Evolutionary conservation across 495 filamentous ascomycete species (phyloP).

Genomic region (Penicillium taxi): DNA sequence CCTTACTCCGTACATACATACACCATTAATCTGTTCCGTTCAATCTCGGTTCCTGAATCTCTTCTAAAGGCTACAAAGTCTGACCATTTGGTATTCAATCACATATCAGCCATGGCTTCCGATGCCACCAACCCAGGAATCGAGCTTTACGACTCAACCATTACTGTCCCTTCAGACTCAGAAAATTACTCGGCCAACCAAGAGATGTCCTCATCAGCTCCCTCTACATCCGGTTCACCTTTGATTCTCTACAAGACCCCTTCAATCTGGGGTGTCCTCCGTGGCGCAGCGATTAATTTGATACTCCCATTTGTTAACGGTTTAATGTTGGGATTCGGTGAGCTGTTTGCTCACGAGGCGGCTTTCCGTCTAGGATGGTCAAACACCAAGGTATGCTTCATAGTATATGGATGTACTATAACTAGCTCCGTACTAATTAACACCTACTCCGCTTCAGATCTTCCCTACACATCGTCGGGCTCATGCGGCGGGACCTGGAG

Average conservation of each 20-base stretch:
- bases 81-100: background rate
- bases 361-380: slow-evolving; percentile 91
- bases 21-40: no score
- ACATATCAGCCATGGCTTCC: slow-evolving; percentile 32
- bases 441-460: slow-evolving; percentile 36
- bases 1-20: no score
- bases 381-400: slow-evolving; percentile 68
- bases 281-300: slow-evolving; percentile 90
- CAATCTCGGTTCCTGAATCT: no score
- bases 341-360: slow-evolving; percentile 90
- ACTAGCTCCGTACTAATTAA: slow-evolving; percentile 4
- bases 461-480: slow-evolving; percentile 55
- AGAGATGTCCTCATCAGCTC: slow-evolving; percentile 50
- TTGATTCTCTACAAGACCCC: slow-evolving; percentile 86
- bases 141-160: slow-evolving; percentile 66
- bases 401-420: background rate
- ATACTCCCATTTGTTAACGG: slow-evolving; percentile 94
- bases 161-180: slow-evolving; percentile 85
- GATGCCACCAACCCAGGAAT: slow-evolving; percentile 40
- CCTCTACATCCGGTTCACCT: slow-evolving; percentile 62
- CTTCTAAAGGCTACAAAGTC: no score
- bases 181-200: slow-evolving; percentile 77
- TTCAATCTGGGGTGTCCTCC: slow-evolving; percentile 72
- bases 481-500: slow-evolving; percentile 55
- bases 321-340: slow-evolving; percentile 95